Conservation (phyloP, 257 asterid genomes). For the Penstemon davidsonii region DNA sequence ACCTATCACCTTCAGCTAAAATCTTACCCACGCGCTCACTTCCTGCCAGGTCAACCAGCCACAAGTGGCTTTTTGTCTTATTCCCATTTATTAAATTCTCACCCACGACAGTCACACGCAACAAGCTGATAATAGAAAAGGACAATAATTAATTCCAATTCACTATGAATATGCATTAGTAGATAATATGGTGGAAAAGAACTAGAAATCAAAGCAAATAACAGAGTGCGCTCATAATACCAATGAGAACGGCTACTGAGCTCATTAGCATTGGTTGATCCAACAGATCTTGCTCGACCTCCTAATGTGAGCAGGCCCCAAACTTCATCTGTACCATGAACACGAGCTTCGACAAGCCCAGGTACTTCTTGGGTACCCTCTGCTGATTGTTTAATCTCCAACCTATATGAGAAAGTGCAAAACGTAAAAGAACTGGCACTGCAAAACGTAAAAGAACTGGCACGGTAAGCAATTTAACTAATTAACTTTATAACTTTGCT, state of each 20-base stretch:
- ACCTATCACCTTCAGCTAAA: conserved; percentile 93
- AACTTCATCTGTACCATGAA: conserved; percentile 70
- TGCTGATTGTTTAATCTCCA: conserved; percentile 98
- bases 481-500: no score
- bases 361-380: conserved; percentile 99
- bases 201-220: conserved; percentile 1
- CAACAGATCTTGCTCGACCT: conserved; percentile 93
- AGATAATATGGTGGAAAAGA: conserved; percentile 13
- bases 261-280: conserved; percentile 96
- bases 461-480: no score
- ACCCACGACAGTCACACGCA: conserved; percentile 80
- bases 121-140: conserved; percentile 53
- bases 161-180: background rate
- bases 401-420: conserved; percentile 41
- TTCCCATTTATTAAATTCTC: conserved; percentile 77
- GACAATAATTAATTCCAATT: conserved; percentile 8
- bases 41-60: conserved; percentile 99
- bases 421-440: no score
- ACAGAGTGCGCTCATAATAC: conserved; percentile 38
- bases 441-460: no score
- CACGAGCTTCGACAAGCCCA: conserved; percentile 89
- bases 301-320: conserved; percentile 86
- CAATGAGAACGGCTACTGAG: conserved; percentile 99
- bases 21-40: conserved; percentile 93
- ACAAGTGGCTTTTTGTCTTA: conserved; percentile 87